Evolutionary conservation across 1,284 basidiomycete species (phyloP).

Genomic region (Sporisorium iseilematis-ciliati): DNA sequence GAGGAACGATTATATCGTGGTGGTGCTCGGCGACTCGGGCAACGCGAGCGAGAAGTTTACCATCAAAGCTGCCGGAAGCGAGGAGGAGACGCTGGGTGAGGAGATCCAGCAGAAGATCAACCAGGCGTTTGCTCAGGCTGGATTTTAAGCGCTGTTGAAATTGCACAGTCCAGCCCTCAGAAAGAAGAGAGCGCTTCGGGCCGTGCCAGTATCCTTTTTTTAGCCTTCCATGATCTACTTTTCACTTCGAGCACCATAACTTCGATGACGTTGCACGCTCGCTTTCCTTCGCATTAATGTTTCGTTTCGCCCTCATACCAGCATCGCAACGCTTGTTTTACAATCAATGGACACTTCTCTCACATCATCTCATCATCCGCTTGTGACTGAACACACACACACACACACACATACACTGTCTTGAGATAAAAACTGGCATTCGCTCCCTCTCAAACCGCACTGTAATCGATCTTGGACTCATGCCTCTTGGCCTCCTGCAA

Average conservation of each 20-base stretch:
- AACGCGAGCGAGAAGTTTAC: slow-evolving; percentile 41
- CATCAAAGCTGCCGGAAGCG: slow-evolving; percentile 12
- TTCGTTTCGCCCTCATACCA: too few relatives aligned
- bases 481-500: slow-evolving; percentile 78
- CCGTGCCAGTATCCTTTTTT: too few relatives aligned
- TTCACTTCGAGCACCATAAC: too few relatives aligned
- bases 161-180: slow-evolving; percentile 12
- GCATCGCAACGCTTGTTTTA: too few relatives aligned
- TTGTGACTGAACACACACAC: not conserved
- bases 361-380: too few relatives aligned
- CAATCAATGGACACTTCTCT: too few relatives aligned
- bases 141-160: not conserved
- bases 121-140: slow-evolving; percentile 14
- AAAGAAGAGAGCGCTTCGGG: too few relatives aligned
- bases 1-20: slow-evolving; percentile 45
- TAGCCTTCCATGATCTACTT: too few relatives aligned
- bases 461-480: slow-evolving; percentile 68
- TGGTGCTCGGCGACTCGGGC: slow-evolving; percentile 49
- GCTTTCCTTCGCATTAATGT: too few relatives aligned
- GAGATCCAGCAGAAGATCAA: slow-evolving; percentile 18
- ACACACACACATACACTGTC: not conserved
- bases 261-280: too few relatives aligned
- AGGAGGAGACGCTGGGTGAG: slow-evolving; percentile 4
- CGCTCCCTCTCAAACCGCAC: slow-evolving; percentile 34
- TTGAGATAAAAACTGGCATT: not conserved